phyloP scores from a whole-genome alignment of 108 stramenopile species.

The Craspedostauros australis region DNA sequence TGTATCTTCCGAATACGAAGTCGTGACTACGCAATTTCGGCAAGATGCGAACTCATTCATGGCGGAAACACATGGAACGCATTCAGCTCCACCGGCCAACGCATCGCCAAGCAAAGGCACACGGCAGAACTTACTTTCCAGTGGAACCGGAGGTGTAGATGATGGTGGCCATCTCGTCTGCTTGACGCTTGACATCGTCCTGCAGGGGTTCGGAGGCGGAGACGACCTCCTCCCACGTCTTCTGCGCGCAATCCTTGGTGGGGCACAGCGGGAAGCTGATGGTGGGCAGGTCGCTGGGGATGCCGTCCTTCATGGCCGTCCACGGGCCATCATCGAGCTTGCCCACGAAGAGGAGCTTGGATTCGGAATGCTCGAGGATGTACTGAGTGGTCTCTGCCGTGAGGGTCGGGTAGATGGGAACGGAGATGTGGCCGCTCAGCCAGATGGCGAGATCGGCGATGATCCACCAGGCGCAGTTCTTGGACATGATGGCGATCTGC shows the following conservation, averaged over 20 bases:
- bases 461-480: slow-evolving; percentile 78
- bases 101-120: too few relatives aligned
- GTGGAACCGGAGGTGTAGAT: slow-evolving; percentile 78
- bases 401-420: slow-evolving; percentile 67
- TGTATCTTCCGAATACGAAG: too few relatives aligned
- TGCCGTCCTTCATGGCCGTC: slow-evolving; percentile 67
- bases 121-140: slow-evolving; percentile 42
- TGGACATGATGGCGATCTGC: slow-evolving; percentile 67
- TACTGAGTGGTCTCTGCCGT: slow-evolving; percentile 59
- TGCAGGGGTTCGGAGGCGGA: slow-evolving; percentile 22
- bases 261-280: slow-evolving; percentile 67
- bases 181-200: slow-evolving; percentile 36
- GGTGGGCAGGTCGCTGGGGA: slow-evolving; percentile 43
- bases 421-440: slow-evolving; percentile 63
- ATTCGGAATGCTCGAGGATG: slow-evolving; percentile 74
- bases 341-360: slow-evolving; percentile 69
- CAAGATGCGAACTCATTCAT: too few relatives aligned
- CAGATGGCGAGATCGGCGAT: slow-evolving; percentile 73
- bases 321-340: slow-evolving; percentile 70
- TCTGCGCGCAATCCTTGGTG: slow-evolving; percentile 21
- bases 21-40: too few relatives aligned
- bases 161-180: slow-evolving; percentile 75
- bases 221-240: slow-evolving; percentile 56
- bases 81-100: too few relatives aligned
- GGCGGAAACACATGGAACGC: too few relatives aligned